These are phyloP conservation scores for Fonsecaea erecta DNA, from an alignment of 2,329 filamentous ascomycete species.

Conservation along the genomic window DNA sequence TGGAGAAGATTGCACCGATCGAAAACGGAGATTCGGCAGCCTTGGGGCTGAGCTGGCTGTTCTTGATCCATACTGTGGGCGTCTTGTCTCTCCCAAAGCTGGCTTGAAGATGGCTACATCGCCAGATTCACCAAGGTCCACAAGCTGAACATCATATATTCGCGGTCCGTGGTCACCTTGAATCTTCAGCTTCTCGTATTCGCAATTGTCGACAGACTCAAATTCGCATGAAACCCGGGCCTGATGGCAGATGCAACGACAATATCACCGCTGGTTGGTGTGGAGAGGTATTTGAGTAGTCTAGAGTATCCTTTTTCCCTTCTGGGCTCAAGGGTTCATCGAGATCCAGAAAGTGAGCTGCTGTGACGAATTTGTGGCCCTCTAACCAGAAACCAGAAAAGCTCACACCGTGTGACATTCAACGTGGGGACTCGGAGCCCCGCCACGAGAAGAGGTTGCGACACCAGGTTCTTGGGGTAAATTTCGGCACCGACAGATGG, in stretches of 20 bases:
- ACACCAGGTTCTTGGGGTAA: neutral
- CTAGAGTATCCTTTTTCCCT: neutral
- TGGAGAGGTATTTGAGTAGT: neutral
- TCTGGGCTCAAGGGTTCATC: neutral
- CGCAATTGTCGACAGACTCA: neutral
- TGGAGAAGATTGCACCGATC: neutral
- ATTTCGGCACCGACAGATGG: neutral
- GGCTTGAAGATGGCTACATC: neutral
- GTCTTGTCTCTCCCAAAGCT: neutral
- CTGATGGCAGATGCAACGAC: no score
- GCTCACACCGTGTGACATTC: neutral
- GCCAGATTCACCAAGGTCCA: neutral
- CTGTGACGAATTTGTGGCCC: neutral
- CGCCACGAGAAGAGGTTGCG: neutral
- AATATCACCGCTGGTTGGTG: no score
- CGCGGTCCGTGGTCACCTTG: no score
- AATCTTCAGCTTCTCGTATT: neutral
- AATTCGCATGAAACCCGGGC: neutral
- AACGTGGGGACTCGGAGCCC: neutral
- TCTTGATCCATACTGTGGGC: neutral
- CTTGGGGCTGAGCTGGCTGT: neutral
- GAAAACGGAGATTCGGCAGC: neutral
- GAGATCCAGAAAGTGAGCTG: neutral
- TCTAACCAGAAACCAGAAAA: neutral
- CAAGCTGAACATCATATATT: neutral